Conservation (phyloP, 2,329 filamentous ascomycete genomes). For the Daldinia sp. region DNA sequence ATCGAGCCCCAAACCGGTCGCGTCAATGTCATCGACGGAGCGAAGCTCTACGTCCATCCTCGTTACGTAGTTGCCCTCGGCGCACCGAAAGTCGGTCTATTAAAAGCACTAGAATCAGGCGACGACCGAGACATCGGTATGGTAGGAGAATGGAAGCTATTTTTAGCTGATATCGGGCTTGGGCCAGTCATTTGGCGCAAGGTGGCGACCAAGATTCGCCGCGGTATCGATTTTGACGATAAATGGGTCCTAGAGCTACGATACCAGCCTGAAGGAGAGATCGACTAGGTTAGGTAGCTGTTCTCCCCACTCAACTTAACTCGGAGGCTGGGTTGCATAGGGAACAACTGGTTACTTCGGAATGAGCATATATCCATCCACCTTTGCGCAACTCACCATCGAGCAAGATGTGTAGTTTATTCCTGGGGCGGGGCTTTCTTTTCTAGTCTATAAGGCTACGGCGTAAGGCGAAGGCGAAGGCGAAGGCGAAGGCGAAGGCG, state of each 20-base stretch:
- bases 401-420: background rate
- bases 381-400: background rate
- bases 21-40: conserved; percentile 73
- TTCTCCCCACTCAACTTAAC: background rate
- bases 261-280: conserved; percentile 48
- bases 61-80: conserved; percentile 86
- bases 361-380: background rate
- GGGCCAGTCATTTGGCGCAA: conserved; percentile 85
- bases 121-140: conserved; percentile 56
- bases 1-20: conserved; percentile 81
- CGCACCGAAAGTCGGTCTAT: conserved; percentile 83
- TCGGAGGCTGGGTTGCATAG: background rate
- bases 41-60: conserved; percentile 80
- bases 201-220: conserved; percentile 79
- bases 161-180: conserved; percentile 87
- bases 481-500: too few relatives aligned
- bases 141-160: conserved; percentile 77
- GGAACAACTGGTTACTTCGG: background rate
- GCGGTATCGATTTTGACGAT: conserved; percentile 87
- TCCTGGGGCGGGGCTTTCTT: background rate
- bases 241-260: conserved; percentile 82
- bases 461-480: background rate
- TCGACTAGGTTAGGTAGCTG: conserved; percentile 7
- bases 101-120: conserved; percentile 75
- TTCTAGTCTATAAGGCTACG: background rate